Evolutionary conservation across 345 rosid genomes (phyloP), one percentile per base, ranked within the genome.

Genomic region (Corchorus capsularis): DNA sequence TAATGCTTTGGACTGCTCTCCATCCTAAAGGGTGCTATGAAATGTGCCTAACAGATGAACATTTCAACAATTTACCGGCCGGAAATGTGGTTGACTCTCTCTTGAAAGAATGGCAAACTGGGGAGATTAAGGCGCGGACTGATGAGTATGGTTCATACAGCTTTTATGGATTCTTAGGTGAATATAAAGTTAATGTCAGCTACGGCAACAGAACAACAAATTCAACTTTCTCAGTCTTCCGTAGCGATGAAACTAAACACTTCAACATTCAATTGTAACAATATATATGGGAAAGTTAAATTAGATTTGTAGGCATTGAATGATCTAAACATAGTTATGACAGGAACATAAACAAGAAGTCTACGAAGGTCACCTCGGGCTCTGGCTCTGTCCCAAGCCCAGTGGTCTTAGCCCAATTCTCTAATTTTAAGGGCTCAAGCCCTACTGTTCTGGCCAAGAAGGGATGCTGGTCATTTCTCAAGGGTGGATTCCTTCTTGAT

Each of bases 381-480:
- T n/a, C n/a, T n/a, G n/a, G n/a, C n/a, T n/a, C n/a, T n/a, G n/a
- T n/a, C n/a, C n/a, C n/a, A n/a, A n/a, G n/a, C n/a, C n/a, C n/a
- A n/a, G n/a, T n/a, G n/a, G n/a, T n/a, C n/a, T n/a, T n/a, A n/a
- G n/a, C n/a, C n/a, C n/a, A n/a, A n/a, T n/a, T n/a, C n/a, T n/a
- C n/a, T n/a, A n/a, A n/a, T n/a, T n/a, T n/a, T n/a, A n/a, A n/a
- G n/a, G n/a, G n/a, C n/a, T n/a, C n/a, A n/a, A n/a, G n/a, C n/a
- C n/a, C n/a, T n/a, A 89, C 88, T 77, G 95, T 88, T 34, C 17
- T 86, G 32, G 97, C 93, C 0, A 81, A 82, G 67, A 69, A 16
- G 55, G 97, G 92, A 49, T 94, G 98, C 78, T 94, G 98, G 98
- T 93, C 98, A 35, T 94, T 93, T 83, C 97, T 94, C 78, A 94